A percentile compares a stretch with the other conserved stretches of the same genome.
Conservation (phyloP, 73 alveolate species). For the Paramecium tetraurelia region DNA sequence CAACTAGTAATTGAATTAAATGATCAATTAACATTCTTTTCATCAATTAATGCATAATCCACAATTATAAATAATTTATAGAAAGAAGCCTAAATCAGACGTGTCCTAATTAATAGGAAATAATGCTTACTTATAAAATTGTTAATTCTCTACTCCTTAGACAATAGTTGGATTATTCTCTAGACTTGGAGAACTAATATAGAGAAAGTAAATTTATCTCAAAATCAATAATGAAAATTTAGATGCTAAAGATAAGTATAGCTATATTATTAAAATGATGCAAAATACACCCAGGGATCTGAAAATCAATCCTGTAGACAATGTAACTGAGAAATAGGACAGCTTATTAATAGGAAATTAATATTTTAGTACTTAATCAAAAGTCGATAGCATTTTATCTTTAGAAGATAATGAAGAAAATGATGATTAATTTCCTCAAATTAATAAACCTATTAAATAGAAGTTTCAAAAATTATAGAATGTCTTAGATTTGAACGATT, state of each 20-base stretch:
- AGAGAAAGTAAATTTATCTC: neutral
- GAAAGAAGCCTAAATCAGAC: neutral
- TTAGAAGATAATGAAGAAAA: neutral
- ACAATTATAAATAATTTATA: neutral
- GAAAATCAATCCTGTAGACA: neutral
- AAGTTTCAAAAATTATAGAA: neutral
- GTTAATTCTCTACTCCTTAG: neutral
- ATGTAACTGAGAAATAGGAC: neutral
- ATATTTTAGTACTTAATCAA: neutral
- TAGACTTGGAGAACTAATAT: neutral
- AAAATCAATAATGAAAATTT: neutral
- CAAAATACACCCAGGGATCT: neutral
- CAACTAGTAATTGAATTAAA: neutral
- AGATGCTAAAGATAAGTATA: neutral
- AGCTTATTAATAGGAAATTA: neutral
- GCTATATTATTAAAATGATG: neutral
- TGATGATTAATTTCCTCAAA: neutral
- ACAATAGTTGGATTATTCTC: neutral
- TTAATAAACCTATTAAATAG: neutral
- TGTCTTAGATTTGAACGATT: neutral
- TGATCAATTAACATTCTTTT: neutral
- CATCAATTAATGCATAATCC: conserved; percentile 25
- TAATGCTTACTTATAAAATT: neutral
- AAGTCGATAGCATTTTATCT: neutral
- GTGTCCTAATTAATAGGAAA: neutral